Percentiles rank a stretch among this genome's conserved stretches.
phyloP scores from a whole-genome alignment of 129 eudicot species.

The Heracleum sosnowskyi region DNA sequence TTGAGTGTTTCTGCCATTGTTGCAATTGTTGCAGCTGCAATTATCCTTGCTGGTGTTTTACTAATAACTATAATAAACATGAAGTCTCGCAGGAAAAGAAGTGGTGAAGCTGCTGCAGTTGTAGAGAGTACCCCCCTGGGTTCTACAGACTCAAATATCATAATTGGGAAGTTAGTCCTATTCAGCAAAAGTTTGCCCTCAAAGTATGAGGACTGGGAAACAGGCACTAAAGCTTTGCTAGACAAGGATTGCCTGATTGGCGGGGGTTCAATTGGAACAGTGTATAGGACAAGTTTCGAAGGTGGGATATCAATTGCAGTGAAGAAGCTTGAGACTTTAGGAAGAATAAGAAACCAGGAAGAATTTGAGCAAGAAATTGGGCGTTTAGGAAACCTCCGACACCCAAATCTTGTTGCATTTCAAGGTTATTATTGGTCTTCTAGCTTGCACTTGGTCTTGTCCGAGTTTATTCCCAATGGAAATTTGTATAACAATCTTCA shows the following conservation, averaged over 20 bases:
- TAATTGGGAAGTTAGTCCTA: slow-evolving; percentile 85
- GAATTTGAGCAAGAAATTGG: slow-evolving; percentile 93
- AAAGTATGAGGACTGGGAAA: slow-evolving; percentile 95
- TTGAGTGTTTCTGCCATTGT: slow-evolving; percentile 72
- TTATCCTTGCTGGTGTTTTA: slow-evolving; percentile 69
- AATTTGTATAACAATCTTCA: slow-evolving; percentile 79
- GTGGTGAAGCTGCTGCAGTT: slow-evolving; percentile 42
- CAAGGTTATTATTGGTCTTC: slow-evolving; percentile 97
- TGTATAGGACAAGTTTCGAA: slow-evolving; percentile 71
- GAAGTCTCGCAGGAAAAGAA: slow-evolving; percentile 53
- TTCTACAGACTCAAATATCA: slow-evolving; percentile 64
- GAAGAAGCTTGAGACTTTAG: slow-evolving; percentile 74
- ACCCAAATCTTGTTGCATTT: slow-evolving; percentile 58
- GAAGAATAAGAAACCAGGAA: slow-evolving; percentile 79
- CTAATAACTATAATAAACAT: slow-evolving; percentile 57
- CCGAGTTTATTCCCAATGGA: slow-evolving; percentile 63
- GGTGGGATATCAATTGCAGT: slow-evolving; percentile 78
- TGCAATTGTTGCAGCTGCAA: slow-evolving; percentile 83
- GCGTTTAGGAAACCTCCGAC: slow-evolving; percentile 69
- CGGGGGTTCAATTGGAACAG: slow-evolving; percentile 75
- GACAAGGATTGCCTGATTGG: slow-evolving; percentile 77
- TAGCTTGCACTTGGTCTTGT: slow-evolving; percentile 58
- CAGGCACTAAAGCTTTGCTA: slow-evolving; percentile 82
- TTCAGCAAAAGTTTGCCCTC: slow-evolving; percentile 89
- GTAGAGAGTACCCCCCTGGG: slow-evolving; percentile 75